phyloP scores from a whole-genome alignment of 73 alveolate species.

The Tetrahymena elliotti region DNA sequence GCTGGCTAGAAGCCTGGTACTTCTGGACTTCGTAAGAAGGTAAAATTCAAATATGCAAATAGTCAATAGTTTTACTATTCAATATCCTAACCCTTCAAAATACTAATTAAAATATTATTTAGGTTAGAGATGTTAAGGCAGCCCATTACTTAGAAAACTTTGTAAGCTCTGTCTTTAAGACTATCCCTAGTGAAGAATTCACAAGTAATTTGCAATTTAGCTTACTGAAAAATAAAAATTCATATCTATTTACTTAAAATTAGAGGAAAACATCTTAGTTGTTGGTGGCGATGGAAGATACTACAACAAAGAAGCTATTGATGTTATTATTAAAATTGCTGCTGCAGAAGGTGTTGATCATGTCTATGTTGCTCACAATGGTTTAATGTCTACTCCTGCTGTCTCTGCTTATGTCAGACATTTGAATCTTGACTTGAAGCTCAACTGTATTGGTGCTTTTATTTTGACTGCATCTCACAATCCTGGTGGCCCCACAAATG shows the following conservation, averaged over 20 bases:
- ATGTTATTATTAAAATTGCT: slow-evolving; percentile 76
- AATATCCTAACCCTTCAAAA: background rate
- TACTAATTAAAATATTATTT: no score
- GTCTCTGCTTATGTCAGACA: slow-evolving; percentile 84
- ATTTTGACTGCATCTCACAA: slow-evolving; percentile 98
- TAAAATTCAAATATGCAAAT: background rate
- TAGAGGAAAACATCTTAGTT: slow-evolving; percentile 64
- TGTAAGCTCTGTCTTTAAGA: slow-evolving; percentile 82
- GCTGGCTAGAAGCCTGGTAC: slow-evolving; percentile 96
- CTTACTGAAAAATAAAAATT: no score
- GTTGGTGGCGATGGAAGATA: slow-evolving; percentile 99
- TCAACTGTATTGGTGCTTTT: slow-evolving; percentile 89
- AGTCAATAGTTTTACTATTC: no score
- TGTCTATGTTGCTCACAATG: slow-evolving; percentile 88
- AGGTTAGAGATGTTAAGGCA: slow-evolving; percentile 54
- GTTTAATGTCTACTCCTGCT: slow-evolving; percentile 96
- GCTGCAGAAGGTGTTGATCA: slow-evolving; percentile 86
- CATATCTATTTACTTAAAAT: background rate
- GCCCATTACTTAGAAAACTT: slow-evolving; percentile 88
- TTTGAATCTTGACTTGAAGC: slow-evolving; percentile 70
- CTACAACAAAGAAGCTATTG: slow-evolving; percentile 81
- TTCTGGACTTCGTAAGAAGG: slow-evolving; percentile 96
- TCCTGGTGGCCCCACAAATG: slow-evolving; percentile 97
- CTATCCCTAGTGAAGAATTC: slow-evolving; percentile 69
- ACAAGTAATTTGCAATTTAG: slow-evolving; percentile 38